Conservation (phyloP, 2,329 filamentous ascomycete genomes). For the Macrophomina pseudophaseolina region DNA sequence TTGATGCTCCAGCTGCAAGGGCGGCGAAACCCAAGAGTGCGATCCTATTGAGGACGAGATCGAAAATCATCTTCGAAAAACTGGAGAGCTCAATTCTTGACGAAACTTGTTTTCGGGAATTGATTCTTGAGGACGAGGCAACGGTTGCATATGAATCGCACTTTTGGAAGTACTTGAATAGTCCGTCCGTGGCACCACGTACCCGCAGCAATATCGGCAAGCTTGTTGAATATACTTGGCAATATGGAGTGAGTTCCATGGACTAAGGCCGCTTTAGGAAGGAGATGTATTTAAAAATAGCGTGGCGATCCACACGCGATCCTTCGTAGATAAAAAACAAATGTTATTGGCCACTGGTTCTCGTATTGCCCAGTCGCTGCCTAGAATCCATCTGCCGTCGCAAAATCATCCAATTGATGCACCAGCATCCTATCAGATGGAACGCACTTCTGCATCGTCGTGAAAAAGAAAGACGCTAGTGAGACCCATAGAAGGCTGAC, state of each 20-base stretch:
- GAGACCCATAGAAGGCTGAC: not conserved
- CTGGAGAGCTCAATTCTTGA: not conserved
- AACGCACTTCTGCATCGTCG: not conserved
- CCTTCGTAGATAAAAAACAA: not conserved
- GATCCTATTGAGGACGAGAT: not conserved
- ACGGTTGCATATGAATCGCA: not conserved
- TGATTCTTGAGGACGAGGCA: not conserved
- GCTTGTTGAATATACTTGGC: not conserved
- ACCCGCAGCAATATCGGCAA: not conserved
- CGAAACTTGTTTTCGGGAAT: not conserved
- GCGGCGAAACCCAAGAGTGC: not conserved
- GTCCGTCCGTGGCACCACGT: not conserved
- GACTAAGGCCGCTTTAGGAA: not conserved
- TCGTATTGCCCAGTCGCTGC: slow-evolving; percentile 5
- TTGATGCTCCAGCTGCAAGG: not conserved
- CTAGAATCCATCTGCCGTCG: not conserved
- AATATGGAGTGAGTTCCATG: not conserved
- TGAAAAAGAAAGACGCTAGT: not conserved
- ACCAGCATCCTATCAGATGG: not conserved
- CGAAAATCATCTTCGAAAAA: not conserved
- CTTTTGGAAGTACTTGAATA: not conserved
- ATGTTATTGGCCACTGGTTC: not conserved
- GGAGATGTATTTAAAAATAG: not conserved
- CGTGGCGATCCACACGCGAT: not conserved
- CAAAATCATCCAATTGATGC: not conserved